Evolutionary conservation across 2,329 filamentous ascomycete genomes (phyloP), one percentile per base, ranked within the genome.

Genomic region (Remersonia thermophila): DNA sequence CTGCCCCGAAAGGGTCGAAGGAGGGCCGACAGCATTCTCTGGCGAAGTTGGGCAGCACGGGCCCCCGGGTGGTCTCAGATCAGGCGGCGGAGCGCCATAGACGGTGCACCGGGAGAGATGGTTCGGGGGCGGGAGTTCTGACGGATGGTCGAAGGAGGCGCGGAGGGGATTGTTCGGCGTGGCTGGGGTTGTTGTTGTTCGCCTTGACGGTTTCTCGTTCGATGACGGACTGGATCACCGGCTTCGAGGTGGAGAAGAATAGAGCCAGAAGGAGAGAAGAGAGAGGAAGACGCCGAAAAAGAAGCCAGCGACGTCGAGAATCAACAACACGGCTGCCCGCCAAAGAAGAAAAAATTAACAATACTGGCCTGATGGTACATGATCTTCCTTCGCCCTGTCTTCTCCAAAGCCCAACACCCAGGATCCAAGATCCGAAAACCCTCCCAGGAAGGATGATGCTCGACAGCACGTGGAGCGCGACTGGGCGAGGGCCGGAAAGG

Each of bases 21-120:
- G 36, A 59, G 38, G 33, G 44, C 47, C 36, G 52, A 52, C 33
- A 59, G 44, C 51, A 58, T 57, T 32, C 44, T 55, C 45, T 35
- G 40, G 17, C 37, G 30, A 39, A 42, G 46, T 38, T 42, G 33
- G 39, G 39, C 39, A 23, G 20, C 20, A 9, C 20, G 9, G 20
- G 43, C 44, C 41, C 43, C 48, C 47, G 29, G 37, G 37, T 44
- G 47, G 45, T n/a, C 43, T 42, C 35, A 43, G 36, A 42, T 13
- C 28, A 26, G 40, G 30, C 36, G 38, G 27, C 33, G 35, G 23
- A 39, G 27, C 46, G 47, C 49, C 49, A 51, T 51, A 39, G 43
- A 43, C 36, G 27, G n/a, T 28, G 30, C 5, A 36, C 23, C 30
- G 32, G 14, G 28, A 20, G 17, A 11, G 27, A 7, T 9, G 13